Evolutionary conservation across 352 stramenopile species (phyloP).

Genomic region (Elongisporangium anandrum): DNA sequence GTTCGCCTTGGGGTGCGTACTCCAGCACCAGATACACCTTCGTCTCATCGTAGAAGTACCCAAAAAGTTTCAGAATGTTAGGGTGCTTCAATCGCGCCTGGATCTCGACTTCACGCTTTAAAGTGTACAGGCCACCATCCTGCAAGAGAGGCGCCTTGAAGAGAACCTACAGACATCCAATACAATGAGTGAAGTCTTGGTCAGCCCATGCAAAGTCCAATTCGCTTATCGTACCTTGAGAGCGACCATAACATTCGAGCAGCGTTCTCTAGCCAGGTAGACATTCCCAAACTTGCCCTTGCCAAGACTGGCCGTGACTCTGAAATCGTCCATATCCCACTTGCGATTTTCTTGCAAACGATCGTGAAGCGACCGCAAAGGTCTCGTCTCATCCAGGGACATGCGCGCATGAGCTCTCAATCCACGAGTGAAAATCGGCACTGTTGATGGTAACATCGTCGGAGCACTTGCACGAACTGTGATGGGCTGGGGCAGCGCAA

Average conservation of each 20-base stretch:
- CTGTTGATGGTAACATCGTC: conserved; percentile 9
- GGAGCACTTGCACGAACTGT: conserved; percentile 18
- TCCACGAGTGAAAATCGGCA: conserved; percentile 9
- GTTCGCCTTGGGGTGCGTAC: conserved; percentile 73
- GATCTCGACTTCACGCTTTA: conserved; percentile 85
- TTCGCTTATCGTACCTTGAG: conserved; percentile 51
- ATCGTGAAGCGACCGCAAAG: conserved; percentile 35
- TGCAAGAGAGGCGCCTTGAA: conserved; percentile 61
- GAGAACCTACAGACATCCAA: conserved; percentile 32
- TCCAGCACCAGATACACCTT: conserved; percentile 84
- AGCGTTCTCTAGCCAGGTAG: conserved; percentile 74
- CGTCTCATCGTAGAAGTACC: conserved; percentile 85
- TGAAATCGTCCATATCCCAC: conserved; percentile 76
- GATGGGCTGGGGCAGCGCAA: conserved; percentile 28
- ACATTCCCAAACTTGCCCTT: conserved; percentile 87
- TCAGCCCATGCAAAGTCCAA: background rate
- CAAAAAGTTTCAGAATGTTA: conserved; percentile 69
- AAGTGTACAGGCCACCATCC: conserved; percentile 46
- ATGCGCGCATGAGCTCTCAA: conserved; percentile 18
- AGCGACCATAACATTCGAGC: conserved; percentile 57
- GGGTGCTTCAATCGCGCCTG: conserved; percentile 71
- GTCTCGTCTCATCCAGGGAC: conserved; percentile 42
- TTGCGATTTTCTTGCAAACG: conserved; percentile 46
- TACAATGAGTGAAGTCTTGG: background rate
- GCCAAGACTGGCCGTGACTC: conserved; percentile 71